A percentile compares a stretch with the other conserved stretches of the same genome.
Evolutionary conservation across 768 basidiomycete species (phyloP).

Genomic region (Saitozyma sp.): DNA sequence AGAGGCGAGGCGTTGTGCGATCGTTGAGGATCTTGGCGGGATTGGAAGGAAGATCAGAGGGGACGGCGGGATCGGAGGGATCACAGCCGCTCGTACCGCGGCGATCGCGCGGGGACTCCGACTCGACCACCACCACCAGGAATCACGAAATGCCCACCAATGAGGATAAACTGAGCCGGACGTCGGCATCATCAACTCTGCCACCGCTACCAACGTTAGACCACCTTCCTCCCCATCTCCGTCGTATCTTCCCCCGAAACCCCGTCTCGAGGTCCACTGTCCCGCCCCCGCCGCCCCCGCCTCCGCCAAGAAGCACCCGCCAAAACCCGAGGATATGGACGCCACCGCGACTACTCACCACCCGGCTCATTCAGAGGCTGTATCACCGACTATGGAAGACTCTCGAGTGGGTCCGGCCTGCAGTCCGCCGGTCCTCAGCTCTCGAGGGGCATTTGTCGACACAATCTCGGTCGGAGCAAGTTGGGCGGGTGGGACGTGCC

Average conservation of each 20-base stretch:
- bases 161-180: too few relatives aligned
- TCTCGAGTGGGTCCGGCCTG: slow-evolving; percentile 25
- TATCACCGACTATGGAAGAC: slow-evolving; percentile 33
- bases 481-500: not conserved
- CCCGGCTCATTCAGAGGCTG: slow-evolving; percentile 18
- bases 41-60: not conserved
- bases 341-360: slow-evolving; percentile 9
- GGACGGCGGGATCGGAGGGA: not conserved
- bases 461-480: not conserved
- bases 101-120: not conserved
- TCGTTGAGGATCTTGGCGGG: slow-evolving; percentile 27
- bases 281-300: slow-evolving; percentile 10
- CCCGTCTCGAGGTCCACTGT: not conserved
- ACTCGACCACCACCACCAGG: not conserved
- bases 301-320: slow-evolving; percentile 22
- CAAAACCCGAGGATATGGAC: slow-evolving; percentile 33
- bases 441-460: slow-evolving; percentile 1
- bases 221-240: slow-evolving; percentile 11
- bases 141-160: too few relatives aligned
- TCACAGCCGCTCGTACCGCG: too few relatives aligned
- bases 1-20: slow-evolving; percentile 17
- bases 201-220: slow-evolving; percentile 10
- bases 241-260: slow-evolving; percentile 20
- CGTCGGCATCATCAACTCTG: not conserved
- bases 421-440: not conserved